Evolutionary conservation across 345 rosid genomes (phyloP), one percentile per base, ranked within the genome.

Genomic region (Physaria fendleri): DNA sequence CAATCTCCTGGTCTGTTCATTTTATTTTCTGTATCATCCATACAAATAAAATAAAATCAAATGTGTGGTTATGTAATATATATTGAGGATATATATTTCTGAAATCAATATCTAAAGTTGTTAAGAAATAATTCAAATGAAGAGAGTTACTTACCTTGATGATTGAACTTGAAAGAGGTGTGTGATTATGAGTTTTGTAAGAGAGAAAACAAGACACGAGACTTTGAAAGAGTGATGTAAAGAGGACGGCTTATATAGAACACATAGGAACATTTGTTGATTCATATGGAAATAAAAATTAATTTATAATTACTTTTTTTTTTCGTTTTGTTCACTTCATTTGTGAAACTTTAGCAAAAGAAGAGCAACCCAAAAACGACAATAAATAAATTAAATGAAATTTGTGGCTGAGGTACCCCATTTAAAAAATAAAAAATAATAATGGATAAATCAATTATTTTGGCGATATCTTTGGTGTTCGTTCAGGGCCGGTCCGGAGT

Each of bases 1-100:
- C 97, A 89, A 66, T 85, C 95, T 30, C 97, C 95, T 8, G 94
- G 89, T 58, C 97, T 78, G 76, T 57, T 89, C 94, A 85, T 82
- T 35, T 33, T 21, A 20, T 11, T 58, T 42, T 43, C 71, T 71
- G 56, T 42, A 13, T 25, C 52, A 46, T 46, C 10, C 49, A 39
- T 13, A 30, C 4, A 10, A 23, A 39, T 37, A 16, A 2, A 51
- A 35, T 24, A n/a, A n/a, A n/a, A 25, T 4, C 6, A 29, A 8
- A 4, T 29, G 33, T 29, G 33, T 29, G 33, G 4, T 29, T 29
- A 29, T 3, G 3, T 8, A 29, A 29, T 8, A 8, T 29, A 8
- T 28, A 28, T 25, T 48, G 42, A 45, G 58, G 52, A 29, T 40
- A 14, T 46, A 45, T 29, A 38, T 29, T 15, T 46, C n/a, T 27